Conservation (phyloP, 306 rosid genomes). For the Vicia villosa region DNA sequence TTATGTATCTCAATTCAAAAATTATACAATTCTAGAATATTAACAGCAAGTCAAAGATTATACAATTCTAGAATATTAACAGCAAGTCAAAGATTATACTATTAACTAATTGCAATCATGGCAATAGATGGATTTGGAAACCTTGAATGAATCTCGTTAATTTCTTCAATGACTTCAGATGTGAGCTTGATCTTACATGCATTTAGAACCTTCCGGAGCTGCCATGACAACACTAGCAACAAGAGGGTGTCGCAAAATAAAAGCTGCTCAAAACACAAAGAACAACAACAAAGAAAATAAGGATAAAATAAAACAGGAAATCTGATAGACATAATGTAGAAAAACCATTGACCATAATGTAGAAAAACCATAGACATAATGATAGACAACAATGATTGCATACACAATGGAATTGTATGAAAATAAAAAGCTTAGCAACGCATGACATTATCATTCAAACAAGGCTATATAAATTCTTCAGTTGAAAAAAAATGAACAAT, state of each 20-base stretch:
- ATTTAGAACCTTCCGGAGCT: conserved; percentile 63
- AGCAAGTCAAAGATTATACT: no score
- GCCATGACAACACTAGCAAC: conserved; percentile 80
- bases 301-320: conserved; percentile 5
- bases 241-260: conserved; percentile 85
- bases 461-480: neutral
- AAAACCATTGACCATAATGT: conserved; percentile 7
- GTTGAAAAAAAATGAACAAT: neutral
- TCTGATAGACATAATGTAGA: neutral
- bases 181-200: conserved; percentile 68
- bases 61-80: no score
- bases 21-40: no score
- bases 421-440: neutral
- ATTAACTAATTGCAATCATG: no score
- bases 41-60: no score
- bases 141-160: conserved; percentile 68
- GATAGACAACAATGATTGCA: conserved; percentile 16
- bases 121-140: conserved; percentile 88
- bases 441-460: conserved; percentile 28
- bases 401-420: neutral
- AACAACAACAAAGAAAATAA: neutral
- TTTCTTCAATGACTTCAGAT: conserved; percentile 53
- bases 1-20: no score
- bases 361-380: no score
- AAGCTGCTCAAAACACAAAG: conserved; percentile 58